Evolutionary conservation across 306 rosid species (phyloP), one percentile per base, ranked within the genome.

Genomic region (Crotalaria pallida): DNA sequence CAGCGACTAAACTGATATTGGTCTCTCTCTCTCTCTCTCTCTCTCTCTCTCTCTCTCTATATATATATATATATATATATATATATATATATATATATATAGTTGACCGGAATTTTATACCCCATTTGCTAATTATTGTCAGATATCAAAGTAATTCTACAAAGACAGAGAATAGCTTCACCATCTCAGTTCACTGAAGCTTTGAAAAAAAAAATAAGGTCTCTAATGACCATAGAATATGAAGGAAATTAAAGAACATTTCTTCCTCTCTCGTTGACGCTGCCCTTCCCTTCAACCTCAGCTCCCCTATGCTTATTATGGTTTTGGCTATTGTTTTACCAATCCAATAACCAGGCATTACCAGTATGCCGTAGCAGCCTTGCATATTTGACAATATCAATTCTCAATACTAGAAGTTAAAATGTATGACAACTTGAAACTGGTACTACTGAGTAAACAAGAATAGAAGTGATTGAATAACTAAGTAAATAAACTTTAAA

Each of bases 1-100:
- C 33, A 77, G 58, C 7, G 52, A 61, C 55, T 38, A 69, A 51
- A 60, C n/a, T 40, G 63, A 45, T 65, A 78, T 49, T n/a, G 23
- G 27, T 57, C 48, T 40, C 44, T 22, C 58, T n/a, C n/a, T n/a
- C n/a, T n/a, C n/a, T n/a, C n/a, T n/a, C n/a, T n/a, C n/a, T n/a
- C n/a, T n/a, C n/a, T n/a, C n/a, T n/a, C n/a, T n/a, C n/a, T n/a
- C n/a, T n/a, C n/a, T n/a, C n/a, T n/a, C n/a, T n/a, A n/a, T n/a
- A n/a, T n/a, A n/a, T n/a, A n/a, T n/a, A n/a, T n/a, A n/a, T n/a
- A n/a, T n/a, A n/a, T n/a, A n/a, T n/a, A n/a, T n/a, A n/a, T n/a
- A n/a, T n/a, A n/a, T n/a, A n/a, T 38, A 21, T 58, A 24, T 40
- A 18, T 38, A 19, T 6, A 29, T 27, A 21, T 43, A 53, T 44